Conservation (phyloP, 768 basidiomycete genomes). For the Lactifluus pinguis region DNA sequence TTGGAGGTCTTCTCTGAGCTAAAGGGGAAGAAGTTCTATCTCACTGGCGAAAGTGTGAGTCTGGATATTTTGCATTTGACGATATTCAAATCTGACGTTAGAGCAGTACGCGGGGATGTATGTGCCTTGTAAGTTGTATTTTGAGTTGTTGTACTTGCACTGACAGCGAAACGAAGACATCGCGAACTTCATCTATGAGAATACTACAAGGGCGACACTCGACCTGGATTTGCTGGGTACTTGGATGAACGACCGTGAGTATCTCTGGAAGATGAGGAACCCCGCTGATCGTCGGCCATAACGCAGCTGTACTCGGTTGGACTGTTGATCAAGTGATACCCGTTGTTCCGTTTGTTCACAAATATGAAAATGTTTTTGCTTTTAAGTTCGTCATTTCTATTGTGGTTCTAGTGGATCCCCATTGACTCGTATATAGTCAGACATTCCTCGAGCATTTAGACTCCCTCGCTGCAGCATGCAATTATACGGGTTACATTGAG, state of each 20-base stretch:
- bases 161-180: slow-evolving; percentile 39
- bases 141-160: slow-evolving; percentile 12
- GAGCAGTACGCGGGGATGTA: slow-evolving; percentile 69
- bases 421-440: slow-evolving; percentile 32
- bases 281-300: not conserved
- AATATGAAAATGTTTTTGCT: slow-evolving; percentile 59
- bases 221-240: slow-evolving; percentile 57
- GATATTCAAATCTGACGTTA: not conserved
- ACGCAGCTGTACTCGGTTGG: slow-evolving; percentile 49
- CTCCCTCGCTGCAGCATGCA: slow-evolving; percentile 41
- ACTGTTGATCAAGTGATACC: slow-evolving; percentile 62
- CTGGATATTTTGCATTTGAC: not conserved
- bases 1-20: slow-evolving; percentile 65
- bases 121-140: slow-evolving; percentile 42
- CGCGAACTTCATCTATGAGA: slow-evolving; percentile 62
- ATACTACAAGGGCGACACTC: slow-evolving; percentile 35
- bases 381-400: slow-evolving; percentile 45
- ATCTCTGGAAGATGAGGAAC: not conserved
- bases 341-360: slow-evolving; percentile 65
- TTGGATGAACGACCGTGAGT: slow-evolving; percentile 65
- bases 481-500: slow-evolving; percentile 52
- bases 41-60: slow-evolving; percentile 69
- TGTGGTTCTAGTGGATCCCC: not conserved
- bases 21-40: slow-evolving; percentile 61
- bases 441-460: slow-evolving; percentile 55